Evolutionary conservation across 441 rosid species (phyloP).

Genomic region (Omphalea diandra): DNA sequence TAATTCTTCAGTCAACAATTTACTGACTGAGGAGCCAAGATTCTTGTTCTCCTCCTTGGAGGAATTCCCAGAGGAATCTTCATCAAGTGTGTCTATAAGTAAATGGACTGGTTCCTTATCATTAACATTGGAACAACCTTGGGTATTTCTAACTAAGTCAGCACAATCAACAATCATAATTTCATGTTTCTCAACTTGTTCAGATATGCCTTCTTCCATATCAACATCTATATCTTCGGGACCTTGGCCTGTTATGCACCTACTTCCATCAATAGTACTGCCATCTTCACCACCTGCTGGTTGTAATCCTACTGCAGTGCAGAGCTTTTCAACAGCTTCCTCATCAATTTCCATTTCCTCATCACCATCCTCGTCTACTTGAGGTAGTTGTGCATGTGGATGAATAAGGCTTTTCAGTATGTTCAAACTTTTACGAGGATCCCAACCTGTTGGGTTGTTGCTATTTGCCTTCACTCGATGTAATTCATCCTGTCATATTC

Average conservation of each 20-base stretch:
- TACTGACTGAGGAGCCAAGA: constrained; percentile 23
- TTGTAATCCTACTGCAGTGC: constrained; percentile 51
- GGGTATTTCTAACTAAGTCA: constrained; percentile 28
- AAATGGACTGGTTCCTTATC: constrained; percentile 24
- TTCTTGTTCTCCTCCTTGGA: constrained; percentile 19
- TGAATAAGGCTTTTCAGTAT: constrained; percentile 80
- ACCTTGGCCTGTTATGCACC: constrained; percentile 30
- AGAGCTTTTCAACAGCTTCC: constrained; percentile 87
- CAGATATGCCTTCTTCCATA: constrained; percentile 73
- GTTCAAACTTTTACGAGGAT: constrained; percentile 91
- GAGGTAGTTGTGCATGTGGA: constrained; percentile 51
- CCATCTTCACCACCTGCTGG: constrained; percentile 38
- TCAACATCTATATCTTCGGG: constrained; percentile 61
- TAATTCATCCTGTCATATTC: constrained; percentile 79
- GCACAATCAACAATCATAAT: constrained; percentile 35
- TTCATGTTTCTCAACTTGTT: constrained; percentile 46
- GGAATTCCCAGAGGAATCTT: constrained; percentile 25
- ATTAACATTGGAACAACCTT: constrained; percentile 25
- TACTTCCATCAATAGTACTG: constrained; percentile 28
- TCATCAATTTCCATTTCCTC: constrained; percentile 99
- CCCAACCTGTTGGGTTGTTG: constrained; percentile 72
- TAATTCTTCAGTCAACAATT: constrained; percentile 28
- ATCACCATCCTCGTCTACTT: constrained; percentile 89
- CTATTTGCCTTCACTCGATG: constrained; percentile 78
- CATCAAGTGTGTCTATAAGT: constrained; percentile 33